A percentile compares a stretch with the other conserved stretches of the same genome.
Conservation (phyloP, 2,329 filamentous ascomycete genomes). For the Fusarium sp. region DNA sequence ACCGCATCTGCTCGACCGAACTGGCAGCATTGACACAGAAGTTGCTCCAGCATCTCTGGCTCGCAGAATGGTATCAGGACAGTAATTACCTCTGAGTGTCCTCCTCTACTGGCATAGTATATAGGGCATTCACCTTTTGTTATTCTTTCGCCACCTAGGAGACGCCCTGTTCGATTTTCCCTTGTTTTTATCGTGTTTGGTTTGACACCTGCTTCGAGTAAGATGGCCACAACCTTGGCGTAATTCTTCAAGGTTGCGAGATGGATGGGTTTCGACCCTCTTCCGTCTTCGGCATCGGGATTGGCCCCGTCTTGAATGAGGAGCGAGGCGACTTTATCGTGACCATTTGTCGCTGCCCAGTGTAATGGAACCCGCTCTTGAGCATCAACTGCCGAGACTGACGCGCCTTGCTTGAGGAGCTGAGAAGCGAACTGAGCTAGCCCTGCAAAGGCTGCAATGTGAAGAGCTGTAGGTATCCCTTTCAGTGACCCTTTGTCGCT, state of each 20-base stretch:
- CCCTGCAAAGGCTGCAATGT: constrained; percentile 33
- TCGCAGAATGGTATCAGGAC: constrained; percentile 34
- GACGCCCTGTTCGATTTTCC: not conserved
- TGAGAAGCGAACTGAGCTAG: constrained; percentile 14
- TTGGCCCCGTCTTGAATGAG: constrained; percentile 20
- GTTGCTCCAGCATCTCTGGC: constrained; percentile 13
- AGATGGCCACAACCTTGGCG: not conserved
- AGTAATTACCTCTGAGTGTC: constrained; percentile 17
- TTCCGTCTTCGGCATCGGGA: constrained; percentile 12
- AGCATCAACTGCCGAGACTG: constrained; percentile 4
- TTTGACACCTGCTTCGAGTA: constrained; percentile 26
- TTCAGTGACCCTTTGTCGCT: not conserved
- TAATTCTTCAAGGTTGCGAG: constrained; percentile 25
- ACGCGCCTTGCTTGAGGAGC: constrained; percentile 5
- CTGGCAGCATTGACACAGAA: constrained; percentile 31
- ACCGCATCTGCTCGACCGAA: constrained; percentile 18
- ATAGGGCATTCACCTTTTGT: constrained; percentile 27
- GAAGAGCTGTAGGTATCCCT: constrained; percentile 28
- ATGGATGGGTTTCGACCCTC: constrained; percentile 31
- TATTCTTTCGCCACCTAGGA: not conserved
- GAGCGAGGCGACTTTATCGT: constrained; percentile 13
- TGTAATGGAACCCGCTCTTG: constrained; percentile 30
- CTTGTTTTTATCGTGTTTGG: constrained; percentile 22
- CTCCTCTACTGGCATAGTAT: constrained; percentile 24
- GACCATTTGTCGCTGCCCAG: constrained; percentile 35